Evolutionary conservation across 2,329 filamentous ascomycete species (phyloP).

Genomic region (Venturia aucupariae): DNA sequence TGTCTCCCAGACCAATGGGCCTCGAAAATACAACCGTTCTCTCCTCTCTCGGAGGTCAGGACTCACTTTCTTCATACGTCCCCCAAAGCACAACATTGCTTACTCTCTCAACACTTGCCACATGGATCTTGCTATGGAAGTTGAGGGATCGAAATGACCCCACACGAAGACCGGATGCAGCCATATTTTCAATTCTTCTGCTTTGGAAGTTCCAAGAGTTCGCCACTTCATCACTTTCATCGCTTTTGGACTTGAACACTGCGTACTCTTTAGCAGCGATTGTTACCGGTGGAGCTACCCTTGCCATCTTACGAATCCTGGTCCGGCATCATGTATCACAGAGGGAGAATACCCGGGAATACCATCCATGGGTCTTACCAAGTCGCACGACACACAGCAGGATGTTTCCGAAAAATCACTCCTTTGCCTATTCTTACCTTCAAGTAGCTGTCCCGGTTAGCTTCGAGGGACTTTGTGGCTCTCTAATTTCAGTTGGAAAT

Average conservation of each 20-base stretch:
- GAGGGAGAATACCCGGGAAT: background rate
- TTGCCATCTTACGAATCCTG: background rate
- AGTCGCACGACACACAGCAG: constrained; percentile 56
- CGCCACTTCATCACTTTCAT: background rate
- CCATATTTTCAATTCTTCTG: background rate
- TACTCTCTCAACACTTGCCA: background rate
- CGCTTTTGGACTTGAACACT: background rate
- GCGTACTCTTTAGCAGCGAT: background rate
- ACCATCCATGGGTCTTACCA: constrained; percentile 46
- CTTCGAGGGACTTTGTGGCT: constrained; percentile 47
- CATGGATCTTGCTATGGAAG: background rate
- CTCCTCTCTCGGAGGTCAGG: background rate
- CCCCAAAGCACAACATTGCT: background rate
- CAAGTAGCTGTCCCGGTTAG: constrained; percentile 58
- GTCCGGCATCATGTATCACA: background rate
- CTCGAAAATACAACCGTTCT: background rate
- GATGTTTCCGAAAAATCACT: constrained; percentile 57
- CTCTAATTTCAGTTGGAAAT: constrained; percentile 44
- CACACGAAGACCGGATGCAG: background rate
- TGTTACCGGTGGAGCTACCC: background rate
- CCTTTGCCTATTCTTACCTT: constrained; percentile 63
- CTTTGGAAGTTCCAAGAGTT: background rate
- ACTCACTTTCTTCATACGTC: background rate
- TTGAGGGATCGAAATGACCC: background rate
- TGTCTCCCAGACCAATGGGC: background rate